These are phyloP conservation scores for Citrus maxima DNA, from an alignment of 345 rosid genomes.

Conservation along the genomic window DNA sequence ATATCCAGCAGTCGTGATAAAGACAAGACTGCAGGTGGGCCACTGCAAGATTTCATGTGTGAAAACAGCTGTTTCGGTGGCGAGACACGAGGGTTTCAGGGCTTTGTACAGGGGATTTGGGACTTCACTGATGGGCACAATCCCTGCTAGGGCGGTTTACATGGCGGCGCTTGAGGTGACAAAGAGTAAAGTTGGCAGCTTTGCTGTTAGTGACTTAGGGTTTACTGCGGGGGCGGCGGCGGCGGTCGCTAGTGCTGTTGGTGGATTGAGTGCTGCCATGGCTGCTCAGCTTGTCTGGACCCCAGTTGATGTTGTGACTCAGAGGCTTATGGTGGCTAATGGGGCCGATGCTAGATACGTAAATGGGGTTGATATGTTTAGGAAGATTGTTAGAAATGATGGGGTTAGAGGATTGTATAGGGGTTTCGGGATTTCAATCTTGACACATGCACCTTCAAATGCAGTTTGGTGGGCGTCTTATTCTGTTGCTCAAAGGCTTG, in stretches of 20 bases:
- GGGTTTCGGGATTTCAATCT: conserved; percentile 79
- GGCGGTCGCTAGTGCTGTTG: conserved; percentile 69
- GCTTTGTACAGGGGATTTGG: conserved; percentile 93
- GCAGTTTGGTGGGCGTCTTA: conserved; percentile 92
- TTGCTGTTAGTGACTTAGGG: conserved; percentile 57
- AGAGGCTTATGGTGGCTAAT: conserved; percentile 74
- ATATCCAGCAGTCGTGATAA: conserved; percentile 72
- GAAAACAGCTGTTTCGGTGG: conserved; percentile 44
- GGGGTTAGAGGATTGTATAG: conserved; percentile 79
- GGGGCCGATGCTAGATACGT: conserved; percentile 54
- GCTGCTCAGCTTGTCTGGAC: conserved; percentile 98
- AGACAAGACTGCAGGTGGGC: conserved; percentile 86
- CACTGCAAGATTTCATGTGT: conserved; percentile 57
- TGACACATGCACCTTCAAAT: conserved; percentile 88
- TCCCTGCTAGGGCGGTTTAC: conserved; percentile 90
- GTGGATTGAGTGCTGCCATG: conserved; percentile 86
- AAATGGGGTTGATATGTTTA: conserved; percentile 73
- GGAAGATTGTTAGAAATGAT: conserved; percentile 57
- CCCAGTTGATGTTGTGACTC: conserved; percentile 92
- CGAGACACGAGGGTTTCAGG: conserved; percentile 62
- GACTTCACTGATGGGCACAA: conserved; percentile 81
- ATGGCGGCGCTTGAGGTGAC: conserved; percentile 89
- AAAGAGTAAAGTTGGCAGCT: conserved; percentile 75
- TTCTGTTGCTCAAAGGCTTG: conserved; percentile 56
- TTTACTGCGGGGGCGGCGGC: conserved; percentile 65